These are phyloP conservation scores for Apiotrichum veenhuisii DNA, from an alignment of 1,284 basidiomycete genomes.

Conservation along the genomic window DNA sequence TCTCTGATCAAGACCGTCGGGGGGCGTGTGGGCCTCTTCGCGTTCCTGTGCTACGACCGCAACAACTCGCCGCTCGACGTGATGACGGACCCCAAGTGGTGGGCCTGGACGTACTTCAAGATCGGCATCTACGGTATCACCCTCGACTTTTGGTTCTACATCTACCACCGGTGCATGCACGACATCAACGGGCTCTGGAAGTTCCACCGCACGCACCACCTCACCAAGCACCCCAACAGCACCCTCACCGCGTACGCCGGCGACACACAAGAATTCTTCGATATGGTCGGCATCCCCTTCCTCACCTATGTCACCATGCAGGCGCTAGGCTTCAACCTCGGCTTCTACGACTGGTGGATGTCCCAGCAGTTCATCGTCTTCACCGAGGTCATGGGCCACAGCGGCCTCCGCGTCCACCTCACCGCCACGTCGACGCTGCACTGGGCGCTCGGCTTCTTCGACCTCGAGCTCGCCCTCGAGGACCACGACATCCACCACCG, in stretches of 20 bases:
- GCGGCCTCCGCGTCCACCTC: slow-evolving; percentile 3
- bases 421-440: background rate
- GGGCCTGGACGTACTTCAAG: background rate
- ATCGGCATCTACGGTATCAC: slow-evolving; percentile 6
- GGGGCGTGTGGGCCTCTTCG: slow-evolving; percentile 1
- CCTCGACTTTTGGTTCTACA: slow-evolving; percentile 7
- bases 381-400: slow-evolving; percentile 8
- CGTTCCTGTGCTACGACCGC: slow-evolving; percentile 1
- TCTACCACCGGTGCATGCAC: slow-evolving; percentile 10
- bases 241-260: slow-evolving; percentile 5
- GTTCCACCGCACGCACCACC: slow-evolving; percentile 9
- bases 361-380: slow-evolving; percentile 10
- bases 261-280: slow-evolving; percentile 4
- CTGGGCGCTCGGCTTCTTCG: slow-evolving; percentile 1
- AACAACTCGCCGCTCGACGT: background rate
- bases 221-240: slow-evolving; percentile 9
- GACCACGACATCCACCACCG: slow-evolving; percentile 11
- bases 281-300: slow-evolving; percentile 4
- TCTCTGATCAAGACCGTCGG: background rate
- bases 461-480: slow-evolving; percentile 6
- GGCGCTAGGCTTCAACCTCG: slow-evolving; percentile 1
- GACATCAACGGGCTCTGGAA: slow-evolving; percentile 8
- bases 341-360: slow-evolving; percentile 7
- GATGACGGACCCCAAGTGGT: slow-evolving; percentile 1
- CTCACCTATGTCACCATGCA: slow-evolving; percentile 2